These are phyloP conservation scores for Crithidia sp. DNA, from an alignment of 208 protist species.

Conservation along the genomic window DNA sequence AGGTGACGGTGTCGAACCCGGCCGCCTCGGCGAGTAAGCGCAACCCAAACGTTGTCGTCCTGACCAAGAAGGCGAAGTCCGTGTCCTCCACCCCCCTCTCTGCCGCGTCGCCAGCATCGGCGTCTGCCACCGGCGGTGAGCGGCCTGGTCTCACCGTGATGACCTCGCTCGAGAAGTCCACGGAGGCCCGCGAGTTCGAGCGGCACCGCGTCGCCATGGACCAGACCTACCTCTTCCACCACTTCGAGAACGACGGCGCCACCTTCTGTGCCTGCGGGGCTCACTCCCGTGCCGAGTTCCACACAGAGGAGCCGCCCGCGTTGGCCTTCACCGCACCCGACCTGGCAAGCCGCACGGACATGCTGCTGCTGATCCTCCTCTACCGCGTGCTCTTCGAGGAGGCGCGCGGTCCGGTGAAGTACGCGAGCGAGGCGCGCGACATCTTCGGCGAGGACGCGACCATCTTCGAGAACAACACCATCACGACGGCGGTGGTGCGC, in stretches of 20 bases:
- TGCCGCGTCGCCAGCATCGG: too few relatives aligned
- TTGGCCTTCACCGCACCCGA: conserved; percentile 52
- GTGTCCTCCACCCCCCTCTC: not conserved
- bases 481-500: conserved; percentile 65
- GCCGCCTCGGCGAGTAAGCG: conserved; percentile 7
- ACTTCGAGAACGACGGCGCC: conserved; percentile 67
- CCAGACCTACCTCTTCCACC: conserved; percentile 72
- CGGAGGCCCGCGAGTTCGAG: conserved; percentile 38
- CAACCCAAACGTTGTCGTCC: not conserved
- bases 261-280: conserved; percentile 59
- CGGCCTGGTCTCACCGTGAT: conserved; percentile 6
- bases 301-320: conserved; percentile 41
- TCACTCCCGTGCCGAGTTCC: conserved; percentile 54
- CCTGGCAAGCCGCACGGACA: conserved; percentile 53
- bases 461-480: conserved; percentile 57
- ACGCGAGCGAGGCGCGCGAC: conserved; percentile 24
- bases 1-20: conserved; percentile 22
- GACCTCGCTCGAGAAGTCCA: conserved; percentile 17
- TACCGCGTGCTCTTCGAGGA: conserved; percentile 42
- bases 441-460: conserved; percentile 31
- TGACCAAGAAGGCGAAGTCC: conserved; percentile 24
- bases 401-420: conserved; percentile 11
- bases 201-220: conserved; percentile 27
- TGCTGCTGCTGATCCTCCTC: conserved; percentile 80
- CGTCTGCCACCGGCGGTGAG: not conserved